phyloP scores from a whole-genome alignment of 192 early-diverging fungal species.

The Podila horticola region DNA sequence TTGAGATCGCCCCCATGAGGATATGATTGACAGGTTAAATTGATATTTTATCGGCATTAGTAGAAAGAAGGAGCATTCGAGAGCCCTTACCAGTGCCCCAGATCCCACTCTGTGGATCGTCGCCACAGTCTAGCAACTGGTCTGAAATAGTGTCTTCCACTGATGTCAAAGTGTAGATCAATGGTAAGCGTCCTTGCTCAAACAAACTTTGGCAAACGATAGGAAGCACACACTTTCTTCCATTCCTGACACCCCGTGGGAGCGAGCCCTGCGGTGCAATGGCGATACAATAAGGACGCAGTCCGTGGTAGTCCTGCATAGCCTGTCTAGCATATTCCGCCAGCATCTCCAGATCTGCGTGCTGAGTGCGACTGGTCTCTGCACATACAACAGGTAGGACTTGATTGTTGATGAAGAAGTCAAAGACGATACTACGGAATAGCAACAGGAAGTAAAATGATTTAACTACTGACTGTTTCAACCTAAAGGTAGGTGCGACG shows the following conservation, averaged over 20 bases:
- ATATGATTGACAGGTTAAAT: no score
- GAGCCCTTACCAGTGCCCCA: constrained; percentile 45
- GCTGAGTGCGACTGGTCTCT: constrained; percentile 61
- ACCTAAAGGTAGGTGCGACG: no score
- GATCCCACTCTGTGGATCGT: constrained; percentile 49
- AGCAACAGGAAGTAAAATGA: neutral
- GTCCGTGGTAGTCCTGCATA: constrained; percentile 65
- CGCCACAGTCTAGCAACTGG: constrained; percentile 51
- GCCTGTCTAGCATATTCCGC: constrained; percentile 55
- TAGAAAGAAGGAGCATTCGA: neutral
- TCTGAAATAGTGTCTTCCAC: constrained; percentile 66
- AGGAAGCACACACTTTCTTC: constrained; percentile 67
- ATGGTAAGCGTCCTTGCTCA: constrained; percentile 65
- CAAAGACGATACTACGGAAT: constrained; percentile 62
- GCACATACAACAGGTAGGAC: constrained; percentile 74
- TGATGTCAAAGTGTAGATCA: constrained; percentile 61
- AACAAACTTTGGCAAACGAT: constrained; percentile 68
- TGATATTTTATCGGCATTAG: no score
- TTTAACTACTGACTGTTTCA: no score
- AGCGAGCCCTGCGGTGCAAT: constrained; percentile 65
- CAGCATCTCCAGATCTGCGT: constrained; percentile 55
- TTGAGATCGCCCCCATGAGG: neutral
- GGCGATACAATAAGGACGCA: constrained; percentile 68
- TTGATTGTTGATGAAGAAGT: constrained; percentile 69
- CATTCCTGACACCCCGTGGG: constrained; percentile 75